Conservation (phyloP, 2,329 filamentous ascomycete species). For the Coleophoma eucalyptorum region DNA sequence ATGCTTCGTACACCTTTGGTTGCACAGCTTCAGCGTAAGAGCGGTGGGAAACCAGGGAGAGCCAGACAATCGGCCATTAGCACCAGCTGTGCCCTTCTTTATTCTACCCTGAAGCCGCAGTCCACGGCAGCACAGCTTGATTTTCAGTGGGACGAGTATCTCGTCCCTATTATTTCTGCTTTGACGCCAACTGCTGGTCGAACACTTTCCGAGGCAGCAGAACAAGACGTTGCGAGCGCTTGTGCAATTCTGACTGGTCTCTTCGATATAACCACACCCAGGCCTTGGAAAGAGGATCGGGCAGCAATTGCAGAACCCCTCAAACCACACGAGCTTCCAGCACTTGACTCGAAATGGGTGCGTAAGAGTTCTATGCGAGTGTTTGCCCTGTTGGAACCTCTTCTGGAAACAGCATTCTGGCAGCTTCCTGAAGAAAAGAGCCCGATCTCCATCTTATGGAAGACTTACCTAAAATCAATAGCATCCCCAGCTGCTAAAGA, state of each 20-base stretch:
- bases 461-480: constrained; percentile 56
- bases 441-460: constrained; percentile 51
- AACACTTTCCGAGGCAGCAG: constrained; percentile 30
- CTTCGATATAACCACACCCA: constrained; percentile 49
- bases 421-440: constrained; percentile 60
- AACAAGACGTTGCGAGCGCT: constrained; percentile 53
- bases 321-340: constrained; percentile 70
- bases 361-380: constrained; percentile 66
- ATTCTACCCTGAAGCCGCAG: constrained; percentile 75
- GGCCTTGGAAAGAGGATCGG: constrained; percentile 72
- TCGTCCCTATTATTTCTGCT: constrained; percentile 60
- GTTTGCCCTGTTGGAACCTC: constrained; percentile 55
- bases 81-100: constrained; percentile 76
- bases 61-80: constrained; percentile 56
- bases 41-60: constrained; percentile 49
- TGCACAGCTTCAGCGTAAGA: constrained; percentile 65
- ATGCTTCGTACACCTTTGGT: constrained; percentile 66
- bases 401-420: constrained; percentile 58
- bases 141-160: constrained; percentile 72
- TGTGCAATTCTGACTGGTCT: constrained; percentile 72
- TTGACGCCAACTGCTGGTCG: constrained; percentile 33
- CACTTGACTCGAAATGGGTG: constrained; percentile 83
- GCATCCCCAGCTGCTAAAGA: constrained; percentile 75
- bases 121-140: constrained; percentile 65
- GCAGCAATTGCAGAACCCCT: constrained; percentile 40